Evolutionary conservation across 805 yeast species (phyloP).

Genomic region (Saccharomycopsis selenospora): DNA sequence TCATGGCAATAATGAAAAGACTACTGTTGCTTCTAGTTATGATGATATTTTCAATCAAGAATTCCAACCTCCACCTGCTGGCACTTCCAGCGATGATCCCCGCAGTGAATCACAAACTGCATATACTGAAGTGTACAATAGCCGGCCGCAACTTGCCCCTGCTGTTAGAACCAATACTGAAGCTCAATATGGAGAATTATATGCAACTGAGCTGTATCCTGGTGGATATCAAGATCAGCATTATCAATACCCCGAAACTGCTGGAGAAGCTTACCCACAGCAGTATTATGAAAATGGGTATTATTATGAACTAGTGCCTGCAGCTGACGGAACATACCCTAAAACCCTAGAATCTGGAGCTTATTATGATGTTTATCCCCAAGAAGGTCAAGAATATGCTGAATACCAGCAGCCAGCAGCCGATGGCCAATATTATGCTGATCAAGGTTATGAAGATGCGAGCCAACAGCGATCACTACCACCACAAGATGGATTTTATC

Average conservation of each 20-base stretch:
- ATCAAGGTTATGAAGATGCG: too few relatives aligned
- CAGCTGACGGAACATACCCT: background rate
- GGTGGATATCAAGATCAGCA: background rate
- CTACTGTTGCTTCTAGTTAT: too few relatives aligned
- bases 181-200: background rate
- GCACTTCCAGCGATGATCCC: too few relatives aligned
- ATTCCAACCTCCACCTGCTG: too few relatives aligned
- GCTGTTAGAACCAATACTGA: background rate
- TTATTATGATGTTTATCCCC: background rate
- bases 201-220: background rate
- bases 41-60: too few relatives aligned
- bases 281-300: background rate
- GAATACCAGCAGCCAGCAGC: too few relatives aligned
- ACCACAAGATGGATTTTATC: too few relatives aligned
- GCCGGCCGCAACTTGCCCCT: background rate
- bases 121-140: too few relatives aligned
- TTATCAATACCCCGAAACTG: background rate
- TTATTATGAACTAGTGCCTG: background rate
- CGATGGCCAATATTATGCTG: too few relatives aligned
- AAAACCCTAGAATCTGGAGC: background rate
- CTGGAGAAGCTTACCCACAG: background rate
- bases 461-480: too few relatives aligned
- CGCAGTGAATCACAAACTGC: too few relatives aligned
- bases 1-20: too few relatives aligned
- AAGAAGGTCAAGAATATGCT: background rate